These are phyloP conservation scores for Gomphus sp. DNA, from an alignment of 1,284 basidiomycete species.

Conservation along the genomic window DNA sequence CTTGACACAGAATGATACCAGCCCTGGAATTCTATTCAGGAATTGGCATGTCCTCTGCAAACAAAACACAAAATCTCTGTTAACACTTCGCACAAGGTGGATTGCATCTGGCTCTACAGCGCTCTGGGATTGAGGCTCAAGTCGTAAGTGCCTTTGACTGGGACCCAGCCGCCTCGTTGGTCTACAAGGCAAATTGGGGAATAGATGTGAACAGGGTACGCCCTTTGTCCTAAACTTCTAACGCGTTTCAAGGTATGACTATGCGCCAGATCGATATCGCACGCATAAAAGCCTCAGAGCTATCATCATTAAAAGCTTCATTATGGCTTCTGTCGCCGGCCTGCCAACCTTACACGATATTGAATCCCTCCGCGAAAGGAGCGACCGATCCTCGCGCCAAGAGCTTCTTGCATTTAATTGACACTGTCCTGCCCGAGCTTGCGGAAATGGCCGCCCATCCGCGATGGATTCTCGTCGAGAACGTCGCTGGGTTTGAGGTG, in stretches of 20 bases:
- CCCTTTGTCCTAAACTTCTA: not conserved
- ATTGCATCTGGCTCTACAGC: conserved; percentile 54
- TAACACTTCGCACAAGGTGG: conserved; percentile 40
- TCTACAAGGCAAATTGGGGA: conserved; percentile 52
- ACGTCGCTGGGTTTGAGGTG: conserved; percentile 78
- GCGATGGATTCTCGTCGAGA: conserved; percentile 56
- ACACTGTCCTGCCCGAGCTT: conserved; percentile 54
- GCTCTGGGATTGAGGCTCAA: conserved; percentile 30
- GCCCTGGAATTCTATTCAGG: conserved; percentile 73
- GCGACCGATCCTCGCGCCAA: conserved; percentile 61
- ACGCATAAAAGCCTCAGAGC: conserved; percentile 35
- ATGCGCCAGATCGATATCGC: conserved; percentile 50
- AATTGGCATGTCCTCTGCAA: conserved; percentile 38
- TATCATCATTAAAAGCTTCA: conserved; percentile 39
- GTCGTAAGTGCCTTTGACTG: conserved; percentile 65
- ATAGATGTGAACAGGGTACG: conserved; percentile 37
- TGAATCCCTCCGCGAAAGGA: conserved; percentile 63
- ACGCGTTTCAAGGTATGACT: not conserved
- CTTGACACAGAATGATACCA: conserved; percentile 5
- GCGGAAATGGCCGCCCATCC: conserved; percentile 36
- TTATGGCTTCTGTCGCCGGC: conserved; percentile 71
- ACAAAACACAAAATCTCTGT: not conserved
- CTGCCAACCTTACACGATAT: conserved; percentile 72
- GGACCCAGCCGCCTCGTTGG: conserved; percentile 62
- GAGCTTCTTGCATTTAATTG: conserved; percentile 62